Evolutionary conservation across 441 rosid genomes (phyloP), one percentile per base, ranked within the genome.

Genomic region (Erysimum pusillum): DNA sequence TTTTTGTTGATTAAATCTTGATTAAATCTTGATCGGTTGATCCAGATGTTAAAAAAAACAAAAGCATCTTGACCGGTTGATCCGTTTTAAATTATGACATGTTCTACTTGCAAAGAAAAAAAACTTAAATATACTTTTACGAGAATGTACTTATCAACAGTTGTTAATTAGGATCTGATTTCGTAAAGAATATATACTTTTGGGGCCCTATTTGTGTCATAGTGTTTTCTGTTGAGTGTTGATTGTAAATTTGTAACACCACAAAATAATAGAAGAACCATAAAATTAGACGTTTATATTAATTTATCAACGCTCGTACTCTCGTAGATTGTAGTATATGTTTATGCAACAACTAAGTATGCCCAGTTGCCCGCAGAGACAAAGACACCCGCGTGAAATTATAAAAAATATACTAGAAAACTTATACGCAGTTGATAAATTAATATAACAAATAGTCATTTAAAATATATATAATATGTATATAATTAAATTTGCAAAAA

Each of bases 351-450:
- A 65, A 32, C 56, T 31, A 41, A 22, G 11, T 22, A 41, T 62
- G 28, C 28, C 28, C 28, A 25, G 28, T 25, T 25, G 14, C n/a
- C 7, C 44, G 12, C 46, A 59, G 0, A n/a, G 68, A 63, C 25
- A 63, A 28, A 46, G 53, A 63, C 67, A 44, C 25, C 68, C 20
- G 68, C 53, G 68, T 60, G 45, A 60, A 36, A 38, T 11, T 36
- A 11, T 17, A 0, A 1, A 18, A 18, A 0, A 18, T 38, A 35
- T 12, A 31, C n/a, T n/a, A n/a, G n/a, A n/a, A 56, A 60, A 60
- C 10, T 5, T 5, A 18, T 38, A 11, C 6, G 11, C 15, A 17
- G n/a, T 6, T 44, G 54, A 49, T 18, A 3, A 49, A 17, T 17
- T 49, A 4, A 49, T 8, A 49, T 4, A 15, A 49, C 9, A 17